Base-by-base conservation (phyloP, 495 filamentous ascomycete species). In the Amniculicola lignicola region DNA sequence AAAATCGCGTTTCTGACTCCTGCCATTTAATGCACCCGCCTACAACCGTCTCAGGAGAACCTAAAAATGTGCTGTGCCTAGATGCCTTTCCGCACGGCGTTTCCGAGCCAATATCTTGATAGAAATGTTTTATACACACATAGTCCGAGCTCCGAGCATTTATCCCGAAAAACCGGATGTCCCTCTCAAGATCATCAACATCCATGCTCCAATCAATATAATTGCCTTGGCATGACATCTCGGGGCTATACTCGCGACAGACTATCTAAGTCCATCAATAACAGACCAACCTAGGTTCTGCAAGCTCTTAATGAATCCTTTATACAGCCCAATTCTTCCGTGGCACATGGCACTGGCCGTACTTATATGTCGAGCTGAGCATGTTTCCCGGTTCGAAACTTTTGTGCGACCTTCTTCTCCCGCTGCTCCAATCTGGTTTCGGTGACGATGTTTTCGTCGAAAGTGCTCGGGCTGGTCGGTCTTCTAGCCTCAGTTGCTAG, bases 401-500 rank as follows among this genome's bases (percentile, higher is more conserved):
- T 40, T 19, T 40, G 37, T 40, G 16, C 37, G 37, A 40, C 37
- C 7, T 9, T 12, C 6, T 6, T 10, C 9, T 6, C 11, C 11
- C 37, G 37, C 19, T 18, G 11, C 37, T 40, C 6, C 37, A 40
- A 10, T 6, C 7, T 19, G 11, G 10, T 9, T 19, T 12, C 6
- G 16, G 25, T 45, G 41, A 40, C 6, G 16, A 45, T 45, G 41
- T 28, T 24, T 25, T 7, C 25, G 7, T 22, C 6, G 12, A 45
- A 22, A 36, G 22, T 15, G 4, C 10, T 15, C 25, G 16, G 5
- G 4, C 5, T 10, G 24, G 12, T 51, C 2, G 48, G 18, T 1
- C 19, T 59, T 21, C 29, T 59, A 27, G 27, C 55, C 3, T 19
- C 27, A 6, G 33, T 37, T 1, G 55, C 22, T 3, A 24, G 18